Evolutionary conservation across 805 yeast genomes (phyloP), one percentile per base, ranked within the genome.

Genomic region (Candida wancherniae): DNA sequence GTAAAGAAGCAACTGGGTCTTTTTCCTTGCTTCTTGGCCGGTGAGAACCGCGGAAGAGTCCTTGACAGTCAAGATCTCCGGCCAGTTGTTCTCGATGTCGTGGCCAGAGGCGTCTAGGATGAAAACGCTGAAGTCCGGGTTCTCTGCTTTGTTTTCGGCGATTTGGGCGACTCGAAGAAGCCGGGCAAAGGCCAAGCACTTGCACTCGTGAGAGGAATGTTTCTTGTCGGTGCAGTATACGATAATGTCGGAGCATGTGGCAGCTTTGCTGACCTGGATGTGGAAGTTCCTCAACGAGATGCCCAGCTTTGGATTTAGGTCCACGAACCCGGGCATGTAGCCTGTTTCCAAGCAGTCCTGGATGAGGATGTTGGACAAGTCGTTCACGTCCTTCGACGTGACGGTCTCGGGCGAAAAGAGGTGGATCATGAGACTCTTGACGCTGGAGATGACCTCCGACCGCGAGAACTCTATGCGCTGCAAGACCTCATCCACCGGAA

Each of bases 251-350:
- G 92, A 70, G 7, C 86, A 65, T 16, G 75, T 65, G 19, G 92
- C 82, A 38, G 80, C 62, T 50, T 86, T 87, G n/a, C 86, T 71
- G 12, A 78, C 82, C 57, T 90, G 97, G 34, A 83, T 75, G 50
- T 84, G 86, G 55, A 87, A 88, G 50, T 88, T 84, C 40, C 97
- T 70, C 33, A 87, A 67, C 3, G 85, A 75, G 5, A 84, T 77
- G 4, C 94, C 92, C 24, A 71, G 64, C 34, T 67, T 74, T 10
- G 87, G 90, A 44, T 82, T 88, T 46, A 78, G 51, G 36, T 72
- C 65, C 29, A 69, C 58, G 45, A 84, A 80, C 6, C 63, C 39
- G 1, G 84, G 84, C 28, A 73, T 41, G 19, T 66, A 53, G 26
- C 58, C 67, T 26, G 68, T 58, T 33, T 30, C 57, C 35, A 57